Evolutionary conservation across 345 rosid genomes (phyloP), one percentile per base, ranked within the genome.

Genomic region (Acer negundo): DNA sequence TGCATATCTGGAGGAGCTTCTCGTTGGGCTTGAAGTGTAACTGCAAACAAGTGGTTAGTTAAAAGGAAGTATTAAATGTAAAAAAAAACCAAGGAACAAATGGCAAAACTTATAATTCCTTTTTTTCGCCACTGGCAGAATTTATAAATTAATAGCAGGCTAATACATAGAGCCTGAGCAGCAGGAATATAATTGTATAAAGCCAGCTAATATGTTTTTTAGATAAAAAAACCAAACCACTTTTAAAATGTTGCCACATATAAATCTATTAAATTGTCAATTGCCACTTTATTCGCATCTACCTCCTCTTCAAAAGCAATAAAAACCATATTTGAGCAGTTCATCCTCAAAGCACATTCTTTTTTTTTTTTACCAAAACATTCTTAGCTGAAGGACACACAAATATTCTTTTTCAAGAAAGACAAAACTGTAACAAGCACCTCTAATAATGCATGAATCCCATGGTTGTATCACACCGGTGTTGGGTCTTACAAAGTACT

Each of bases 401-500:
- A 17, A 6, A 56, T 56, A 56, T n/a, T 5, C 7, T 17, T 56
- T 56, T 56, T 59, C 26, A 59, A 11, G 63, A 59, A 59, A 59
- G 63, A 59, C 26, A 59, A 59, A 59, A 59, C 26, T 59, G 79
- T 15, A 70, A 74, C 67, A 2, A 61, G 82, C 72, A 93, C 99
- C 98, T 90, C 89, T 90, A 63, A 95, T 84, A 49, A 89, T 67
- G 74, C 88, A 86, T 1, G 93, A 90, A 80, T 91, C 94, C 90
- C 94, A 87, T 31, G 99, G 96, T 80, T 83, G 97, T 72, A 95
- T 75, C 62, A 90, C 93, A 61, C 96, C 92, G 23, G 94, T 89
- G 86, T 93, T 95, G 31, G 99, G 99, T 84, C 99, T 87, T 64
- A 95, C 99, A 80, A 90, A 95, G 89, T 95, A 95, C 93, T 93